These are phyloP conservation scores for Penstemon eatonii DNA, from an alignment of 257 asterid species.

Conservation along the genomic window DNA sequence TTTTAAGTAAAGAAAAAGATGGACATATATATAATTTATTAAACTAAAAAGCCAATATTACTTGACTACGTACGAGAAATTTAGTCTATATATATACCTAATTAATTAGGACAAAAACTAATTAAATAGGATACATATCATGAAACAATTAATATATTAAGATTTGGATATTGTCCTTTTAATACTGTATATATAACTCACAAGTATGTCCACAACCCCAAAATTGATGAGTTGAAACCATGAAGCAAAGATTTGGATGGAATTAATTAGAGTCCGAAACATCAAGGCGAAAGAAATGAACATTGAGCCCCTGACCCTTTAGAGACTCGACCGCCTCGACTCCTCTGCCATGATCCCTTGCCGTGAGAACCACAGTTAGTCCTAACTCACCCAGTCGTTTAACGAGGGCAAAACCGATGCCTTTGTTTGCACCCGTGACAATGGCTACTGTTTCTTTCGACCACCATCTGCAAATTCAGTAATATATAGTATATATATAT, in stretches of 20 bases:
- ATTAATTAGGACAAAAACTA: no score
- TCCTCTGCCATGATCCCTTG: constrained; percentile 60
- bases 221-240: constrained; percentile 50
- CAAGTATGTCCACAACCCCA: constrained; percentile 65
- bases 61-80: no score
- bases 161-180: no score
- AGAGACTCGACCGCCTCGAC: constrained; percentile 47
- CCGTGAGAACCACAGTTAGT: constrained; percentile 71
- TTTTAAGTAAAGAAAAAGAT: no score
- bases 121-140: no score
- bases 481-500: neutral
- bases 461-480: constrained; percentile 65
- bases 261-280: constrained; percentile 50
- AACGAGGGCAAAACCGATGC: constrained; percentile 67
- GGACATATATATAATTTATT: no score
- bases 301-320: constrained; percentile 38
- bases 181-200: no score
- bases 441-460: constrained; percentile 68
- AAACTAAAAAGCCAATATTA: no score
- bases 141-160: no score
- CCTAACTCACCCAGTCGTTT: constrained; percentile 64
- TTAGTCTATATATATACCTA: no score
- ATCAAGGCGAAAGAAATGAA: constrained; percentile 62
- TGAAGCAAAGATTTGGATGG: constrained; percentile 50
- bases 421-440: constrained; percentile 80